Conservation (phyloP, 306 rosid species). For the Vigna reflexopilosa region DNA sequence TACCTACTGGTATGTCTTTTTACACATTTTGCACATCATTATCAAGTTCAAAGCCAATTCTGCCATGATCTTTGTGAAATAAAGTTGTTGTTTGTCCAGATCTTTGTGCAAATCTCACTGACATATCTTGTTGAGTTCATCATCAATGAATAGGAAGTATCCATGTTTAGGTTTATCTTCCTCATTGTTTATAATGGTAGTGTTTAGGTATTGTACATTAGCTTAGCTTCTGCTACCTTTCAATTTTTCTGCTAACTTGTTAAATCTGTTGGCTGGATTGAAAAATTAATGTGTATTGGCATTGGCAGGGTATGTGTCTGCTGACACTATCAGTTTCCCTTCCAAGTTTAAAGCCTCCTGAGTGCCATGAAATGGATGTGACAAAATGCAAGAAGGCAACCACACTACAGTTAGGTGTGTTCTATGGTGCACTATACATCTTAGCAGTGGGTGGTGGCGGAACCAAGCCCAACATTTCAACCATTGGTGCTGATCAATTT, state of each 20-base stretch:
- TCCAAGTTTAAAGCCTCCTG: constrained; percentile 47
- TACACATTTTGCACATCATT: no score
- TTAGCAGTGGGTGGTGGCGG: constrained; percentile 79
- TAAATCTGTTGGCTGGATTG: neutral
- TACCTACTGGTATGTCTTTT: constrained; percentile 57
- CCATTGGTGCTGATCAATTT: constrained; percentile 89
- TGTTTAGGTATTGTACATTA: no score
- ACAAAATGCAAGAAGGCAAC: constrained; percentile 45
- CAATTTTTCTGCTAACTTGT: neutral
- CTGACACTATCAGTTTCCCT: constrained; percentile 53
- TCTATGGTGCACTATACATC: constrained; percentile 56
- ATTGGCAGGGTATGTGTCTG: constrained; percentile 50
- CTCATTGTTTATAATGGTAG: no score
- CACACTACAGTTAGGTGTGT: constrained; percentile 42
- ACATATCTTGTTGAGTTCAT: no score
- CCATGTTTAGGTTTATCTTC: no score
- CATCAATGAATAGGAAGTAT: no score
- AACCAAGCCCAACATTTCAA: constrained; percentile 83
- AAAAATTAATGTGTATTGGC: neutral
- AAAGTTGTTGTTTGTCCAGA: no score
- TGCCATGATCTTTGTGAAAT: no score
- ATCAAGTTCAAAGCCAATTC: no score
- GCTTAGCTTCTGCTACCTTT: neutral
- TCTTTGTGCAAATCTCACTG: no score
- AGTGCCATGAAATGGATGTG: constrained; percentile 33